Evolutionary conservation across 305 asterid genomes (phyloP), one percentile per base, ranked within the genome.

Genomic region (Ajuga reptans): DNA sequence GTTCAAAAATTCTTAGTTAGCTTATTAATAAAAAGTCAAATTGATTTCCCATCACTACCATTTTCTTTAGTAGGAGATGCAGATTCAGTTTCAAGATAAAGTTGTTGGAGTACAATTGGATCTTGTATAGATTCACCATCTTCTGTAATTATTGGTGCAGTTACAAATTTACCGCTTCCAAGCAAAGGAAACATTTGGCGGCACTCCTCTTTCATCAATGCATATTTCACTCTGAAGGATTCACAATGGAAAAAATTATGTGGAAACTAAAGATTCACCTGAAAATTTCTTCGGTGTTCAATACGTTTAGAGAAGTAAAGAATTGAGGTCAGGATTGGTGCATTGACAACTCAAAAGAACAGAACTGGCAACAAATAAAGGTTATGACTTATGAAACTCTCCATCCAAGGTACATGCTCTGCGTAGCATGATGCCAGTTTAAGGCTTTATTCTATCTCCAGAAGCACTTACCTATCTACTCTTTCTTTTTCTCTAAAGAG

Each of bases 71-170:
- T 60, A 71, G 51, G 69, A 49, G 75, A 66, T 66, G 67, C 59
- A 55, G 81, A 59, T 62, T 74, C 77, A 0, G 68, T 72, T 71
- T 31, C 80, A 65, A 68, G 51, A 75, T 77, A 77, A 14, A 82
- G 72, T 82, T 88, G 87, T 42, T 87, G 86, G 75, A 91, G 89
- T 70, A 86, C 93, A 16, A 91, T 76, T 39, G 95, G 98, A 73
- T 91, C 98, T 57, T 68, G 72, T 45, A 75, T 83, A 77, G 95
- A 94, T 53, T 84, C 80, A 12, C 98, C 96, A 1, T 84, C 86
- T 75, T 89, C 92, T 3, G 92, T 87, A 66, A 91, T 79, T 73
- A 91, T 64, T 66, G 98, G 96, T 37, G 96, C 95, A 37, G 98
- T 91, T 51, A 91, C 82, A 72, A 81, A 87, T 51, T 77, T 87